Conservation (phyloP, 2,329 filamentous ascomycete species). For the Emergomyces africanus region DNA sequence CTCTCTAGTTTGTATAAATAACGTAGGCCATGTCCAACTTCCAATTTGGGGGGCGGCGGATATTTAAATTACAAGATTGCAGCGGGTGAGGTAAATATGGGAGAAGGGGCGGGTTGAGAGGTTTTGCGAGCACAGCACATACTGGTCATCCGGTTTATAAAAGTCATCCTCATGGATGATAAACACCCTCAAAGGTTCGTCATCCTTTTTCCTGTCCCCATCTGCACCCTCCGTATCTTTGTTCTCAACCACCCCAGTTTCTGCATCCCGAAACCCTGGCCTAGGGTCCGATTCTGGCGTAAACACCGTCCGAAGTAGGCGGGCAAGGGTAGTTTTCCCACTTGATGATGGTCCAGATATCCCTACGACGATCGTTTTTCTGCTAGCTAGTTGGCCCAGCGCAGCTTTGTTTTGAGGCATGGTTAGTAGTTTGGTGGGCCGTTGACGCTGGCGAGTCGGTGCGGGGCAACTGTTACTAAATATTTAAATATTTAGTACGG, state of each 20-base stretch:
- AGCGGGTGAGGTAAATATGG: not conserved
- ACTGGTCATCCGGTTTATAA: slow-evolving; percentile 68
- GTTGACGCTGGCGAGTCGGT: not conserved
- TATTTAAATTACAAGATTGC: not conserved
- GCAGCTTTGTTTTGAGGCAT: not conserved
- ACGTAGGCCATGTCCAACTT: not conserved
- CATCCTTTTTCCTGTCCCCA: slow-evolving; percentile 2
- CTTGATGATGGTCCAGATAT: slow-evolving; percentile 85
- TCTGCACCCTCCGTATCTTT: not conserved
- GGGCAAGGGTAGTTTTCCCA: slow-evolving; percentile 87
- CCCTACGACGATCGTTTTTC: slow-evolving; percentile 37
- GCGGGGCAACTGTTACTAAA: not conserved
- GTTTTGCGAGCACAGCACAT: slow-evolving; percentile 17
- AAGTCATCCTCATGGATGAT: slow-evolving; percentile 96
- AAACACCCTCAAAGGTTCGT: slow-evolving; percentile 34
- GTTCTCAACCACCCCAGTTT: not conserved
- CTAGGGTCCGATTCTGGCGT: slow-evolving; percentile 25
- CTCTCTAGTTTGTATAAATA: not conserved
- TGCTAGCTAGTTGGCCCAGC: not conserved
- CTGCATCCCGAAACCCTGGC: not conserved
- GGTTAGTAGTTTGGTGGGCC: not conserved
- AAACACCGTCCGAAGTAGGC: slow-evolving; percentile 72
- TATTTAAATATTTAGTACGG: too few species aligned
- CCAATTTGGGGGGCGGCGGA: not conserved
- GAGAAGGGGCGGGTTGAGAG: not conserved